A percentile compares a stretch with the other conserved stretches of the same genome.
Evolutionary conservation across 2,329 filamentous ascomycete genomes (phyloP).

Genomic region (Cercospora berteroae): DNA sequence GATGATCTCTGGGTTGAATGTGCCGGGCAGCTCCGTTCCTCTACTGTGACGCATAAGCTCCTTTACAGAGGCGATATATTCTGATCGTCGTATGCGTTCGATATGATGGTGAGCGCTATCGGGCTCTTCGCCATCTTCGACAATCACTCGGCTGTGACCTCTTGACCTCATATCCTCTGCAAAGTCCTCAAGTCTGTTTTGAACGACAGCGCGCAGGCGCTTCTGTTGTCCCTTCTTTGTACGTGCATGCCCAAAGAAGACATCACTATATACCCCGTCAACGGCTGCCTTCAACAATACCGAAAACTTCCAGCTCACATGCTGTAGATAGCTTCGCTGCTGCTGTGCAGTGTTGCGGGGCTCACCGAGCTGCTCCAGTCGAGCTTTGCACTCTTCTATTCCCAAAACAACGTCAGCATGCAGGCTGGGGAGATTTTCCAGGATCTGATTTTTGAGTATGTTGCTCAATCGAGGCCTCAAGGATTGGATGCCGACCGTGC

Average conservation of each 20-base stretch:
- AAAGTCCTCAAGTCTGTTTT: background rate
- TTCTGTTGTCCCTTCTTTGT: background rate
- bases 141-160: background rate
- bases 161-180: background rate
- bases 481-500: background rate
- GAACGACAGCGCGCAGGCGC: background rate
- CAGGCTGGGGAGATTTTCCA: background rate
- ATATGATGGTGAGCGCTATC: background rate
- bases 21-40: background rate
- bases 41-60: background rate
- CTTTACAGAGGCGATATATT: background rate
- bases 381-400: background rate
- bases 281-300: background rate
- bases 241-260: background rate
- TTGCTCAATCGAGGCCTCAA: constrained; percentile 2
- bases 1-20: background rate
- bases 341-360: background rate
- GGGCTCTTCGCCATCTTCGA: background rate
- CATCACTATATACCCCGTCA: background rate
- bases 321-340: background rate
- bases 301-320: background rate
- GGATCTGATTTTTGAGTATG: background rate
- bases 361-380: background rate
- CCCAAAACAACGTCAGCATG: background rate
- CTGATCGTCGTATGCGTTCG: background rate